Conservation (phyloP, 352 stramenopile genomes). For the Pythium sp. region DNA sequence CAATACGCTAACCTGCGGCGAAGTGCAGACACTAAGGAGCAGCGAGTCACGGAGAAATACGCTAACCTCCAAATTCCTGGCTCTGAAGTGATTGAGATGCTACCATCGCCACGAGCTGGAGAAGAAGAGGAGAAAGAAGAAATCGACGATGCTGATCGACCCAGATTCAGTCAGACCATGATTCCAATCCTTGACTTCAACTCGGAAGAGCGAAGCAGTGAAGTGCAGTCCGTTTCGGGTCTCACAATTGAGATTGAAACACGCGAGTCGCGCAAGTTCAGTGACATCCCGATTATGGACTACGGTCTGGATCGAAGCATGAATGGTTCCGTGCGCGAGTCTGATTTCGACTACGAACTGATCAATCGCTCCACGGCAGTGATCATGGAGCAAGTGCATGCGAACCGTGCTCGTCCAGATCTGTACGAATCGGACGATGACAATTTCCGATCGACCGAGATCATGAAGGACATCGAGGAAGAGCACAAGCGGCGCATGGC, state of each 20-base stretch:
- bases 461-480: slow-evolving; percentile 43
- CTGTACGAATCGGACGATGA: slow-evolving; percentile 28
- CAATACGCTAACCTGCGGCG: neutral
- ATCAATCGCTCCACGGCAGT: slow-evolving; percentile 37
- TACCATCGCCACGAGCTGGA: neutral
- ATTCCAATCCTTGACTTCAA: slow-evolving; percentile 18
- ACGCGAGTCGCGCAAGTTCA: slow-evolving; percentile 19
- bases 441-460: slow-evolving; percentile 38
- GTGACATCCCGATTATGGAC: slow-evolving; percentile 16
- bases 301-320: slow-evolving; percentile 14
- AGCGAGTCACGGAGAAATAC: slow-evolving; percentile 13
- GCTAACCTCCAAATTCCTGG: slow-evolving; percentile 12
- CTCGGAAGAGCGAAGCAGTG: slow-evolving; percentile 6
- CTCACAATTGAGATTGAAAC: slow-evolving; percentile 6
- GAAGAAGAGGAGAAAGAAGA: neutral
- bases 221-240: slow-evolving; percentile 3
- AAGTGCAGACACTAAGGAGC: neutral
- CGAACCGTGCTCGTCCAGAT: slow-evolving; percentile 24
- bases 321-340: slow-evolving; percentile 23
- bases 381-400: slow-evolving; percentile 39
- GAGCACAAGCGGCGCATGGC: slow-evolving; percentile 63
- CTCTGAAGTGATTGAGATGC: slow-evolving; percentile 11
- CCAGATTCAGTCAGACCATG: slow-evolving; percentile 18
- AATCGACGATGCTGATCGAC: neutral
- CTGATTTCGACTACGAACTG: slow-evolving; percentile 43